These are phyloP conservation scores for Pseudocercospora fijiensis DNA, from an alignment of 2,329 filamentous ascomycete genomes.

Conservation along the genomic window DNA sequence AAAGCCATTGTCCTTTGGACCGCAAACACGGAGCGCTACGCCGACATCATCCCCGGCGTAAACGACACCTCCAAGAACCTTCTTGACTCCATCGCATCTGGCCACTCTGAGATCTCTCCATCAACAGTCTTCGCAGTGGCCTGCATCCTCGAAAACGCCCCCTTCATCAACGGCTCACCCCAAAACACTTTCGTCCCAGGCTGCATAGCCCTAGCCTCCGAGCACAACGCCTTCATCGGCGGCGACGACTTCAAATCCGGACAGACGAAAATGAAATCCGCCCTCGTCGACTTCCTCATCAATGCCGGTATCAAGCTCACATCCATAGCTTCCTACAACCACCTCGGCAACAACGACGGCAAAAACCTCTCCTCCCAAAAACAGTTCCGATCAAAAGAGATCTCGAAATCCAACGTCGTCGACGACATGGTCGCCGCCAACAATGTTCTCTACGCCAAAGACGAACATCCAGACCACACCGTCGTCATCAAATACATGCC, in stretches of 20 bases:
- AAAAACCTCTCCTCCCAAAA: conserved; percentile 97
- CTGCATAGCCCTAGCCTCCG: conserved; percentile 82
- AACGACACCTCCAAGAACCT: conserved; percentile 97
- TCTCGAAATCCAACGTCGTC: conserved; percentile 98
- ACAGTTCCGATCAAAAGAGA: conserved; percentile 99
- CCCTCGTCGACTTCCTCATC: conserved; percentile 97
- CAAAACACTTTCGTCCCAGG: conserved; percentile 99
- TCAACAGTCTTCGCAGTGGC: conserved; percentile 96
- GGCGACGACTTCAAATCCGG: conserved; percentile 99
- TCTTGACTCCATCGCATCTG: conserved; percentile 78
- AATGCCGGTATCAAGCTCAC: conserved; percentile 98
- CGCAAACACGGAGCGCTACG: conserved; percentile 96
- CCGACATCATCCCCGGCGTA: conserved; percentile 80
- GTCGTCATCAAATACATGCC: conserved; percentile 99
- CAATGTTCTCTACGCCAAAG: conserved; percentile 80
- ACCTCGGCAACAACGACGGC: conserved; percentile 98
- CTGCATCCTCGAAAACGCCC: conserved; percentile 81
- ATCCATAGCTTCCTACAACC: conserved; percentile 98
- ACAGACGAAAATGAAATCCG: conserved; percentile 99
- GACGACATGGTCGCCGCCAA: conserved; percentile 99
- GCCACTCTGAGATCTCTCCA: conserved; percentile 88
- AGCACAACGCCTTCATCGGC: conserved; percentile 85
- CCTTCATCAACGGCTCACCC: conserved; percentile 98
- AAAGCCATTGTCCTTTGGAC: conserved; percentile 98
- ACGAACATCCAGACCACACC: conserved; percentile 95